Conservation (phyloP, 1,139 yeast genomes). For the Magnusiomyces ingens region DNA sequence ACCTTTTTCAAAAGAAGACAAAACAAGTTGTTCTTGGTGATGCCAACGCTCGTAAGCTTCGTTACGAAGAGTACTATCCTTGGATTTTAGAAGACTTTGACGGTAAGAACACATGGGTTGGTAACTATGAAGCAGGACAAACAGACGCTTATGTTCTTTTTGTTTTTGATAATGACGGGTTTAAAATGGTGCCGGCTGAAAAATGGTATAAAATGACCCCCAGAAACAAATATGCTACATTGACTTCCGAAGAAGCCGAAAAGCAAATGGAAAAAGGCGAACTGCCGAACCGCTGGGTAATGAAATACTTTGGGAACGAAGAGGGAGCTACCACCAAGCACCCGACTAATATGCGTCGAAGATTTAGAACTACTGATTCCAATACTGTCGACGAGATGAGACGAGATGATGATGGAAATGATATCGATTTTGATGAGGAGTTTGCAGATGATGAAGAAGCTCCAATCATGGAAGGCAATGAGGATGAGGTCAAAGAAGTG, state of each 20-base stretch:
- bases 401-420: slow-evolving; percentile 81
- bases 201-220: slow-evolving; percentile 92
- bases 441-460: slow-evolving; percentile 99
- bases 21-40: slow-evolving; percentile 74
- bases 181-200: slow-evolving; percentile 91
- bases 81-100: slow-evolving; percentile 98
- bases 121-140: slow-evolving; percentile 91
- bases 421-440: slow-evolving; percentile 90
- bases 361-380: slow-evolving; percentile 55
- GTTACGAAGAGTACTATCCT: slow-evolving; percentile 94
- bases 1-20: slow-evolving; percentile 69
- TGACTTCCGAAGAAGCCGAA: slow-evolving; percentile 94
- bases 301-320: slow-evolving; percentile 77
- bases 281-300: slow-evolving; percentile 88
- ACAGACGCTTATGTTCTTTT: slow-evolving; percentile 80
- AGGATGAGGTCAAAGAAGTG: slow-evolving; percentile 85
- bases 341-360: slow-evolving; percentile 21
- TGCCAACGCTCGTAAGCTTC: slow-evolving; percentile 69
- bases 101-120: slow-evolving; percentile 90
- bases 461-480: slow-evolving; percentile 95
- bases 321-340: slow-evolving; percentile 18
- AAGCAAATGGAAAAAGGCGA: slow-evolving; percentile 79
- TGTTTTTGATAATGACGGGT: slow-evolving; percentile 81
- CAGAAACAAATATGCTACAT: slow-evolving; percentile 84
- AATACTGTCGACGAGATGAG: slow-evolving; percentile 25